Conservation (phyloP, 176 grass and related monocot genomes). For the Eragrostis curvula region DNA sequence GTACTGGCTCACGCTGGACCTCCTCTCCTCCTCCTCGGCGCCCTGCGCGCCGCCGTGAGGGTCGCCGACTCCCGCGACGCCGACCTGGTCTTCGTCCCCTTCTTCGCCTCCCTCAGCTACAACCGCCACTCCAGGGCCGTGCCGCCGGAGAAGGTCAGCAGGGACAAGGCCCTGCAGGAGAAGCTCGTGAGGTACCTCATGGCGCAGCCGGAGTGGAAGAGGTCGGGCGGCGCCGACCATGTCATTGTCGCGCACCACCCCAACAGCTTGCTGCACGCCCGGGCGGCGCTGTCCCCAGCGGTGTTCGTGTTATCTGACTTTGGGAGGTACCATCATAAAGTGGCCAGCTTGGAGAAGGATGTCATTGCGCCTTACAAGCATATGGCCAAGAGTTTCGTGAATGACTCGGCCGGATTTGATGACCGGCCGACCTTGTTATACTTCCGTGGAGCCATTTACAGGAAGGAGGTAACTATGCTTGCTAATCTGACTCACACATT, state of each 20-base stretch:
- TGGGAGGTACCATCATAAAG: conserved; percentile 75
- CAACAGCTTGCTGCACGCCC: conserved; percentile 79
- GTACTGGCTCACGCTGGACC: conserved; percentile 91
- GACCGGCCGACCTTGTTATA: conserved; percentile 69
- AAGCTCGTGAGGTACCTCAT: conserved; percentile 68
- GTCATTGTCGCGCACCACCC: conserved; percentile 93
- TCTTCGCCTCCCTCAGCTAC: conserved; percentile 90
- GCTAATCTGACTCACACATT: not conserved
- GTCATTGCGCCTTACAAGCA: conserved; percentile 84
- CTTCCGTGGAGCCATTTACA: conserved; percentile 91
- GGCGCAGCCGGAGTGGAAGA: conserved; percentile 70
- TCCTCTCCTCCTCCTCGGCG: conserved; percentile 55
- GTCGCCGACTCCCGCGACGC: conserved; percentile 65
- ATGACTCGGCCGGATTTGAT: conserved; percentile 76
- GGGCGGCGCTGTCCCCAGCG: conserved; percentile 57
- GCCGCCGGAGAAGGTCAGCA: conserved; percentile 64
- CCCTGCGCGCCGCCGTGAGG: conserved; percentile 52
- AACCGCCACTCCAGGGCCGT: conserved; percentile 74
- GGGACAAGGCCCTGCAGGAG: conserved; percentile 63
- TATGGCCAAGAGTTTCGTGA: conserved; percentile 68
- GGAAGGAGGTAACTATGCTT: conserved; percentile 85
- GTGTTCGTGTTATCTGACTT: conserved; percentile 91
- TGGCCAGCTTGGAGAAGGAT: conserved; percentile 92
- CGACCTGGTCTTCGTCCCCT: conserved; percentile 86
- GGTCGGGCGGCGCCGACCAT: conserved; percentile 70